A percentile compares a stretch with the other conserved stretches of the same genome.
Evolutionary conservation across 352 stramenopile genomes (phyloP).

Genomic region (Phytophthora hibernalis): DNA sequence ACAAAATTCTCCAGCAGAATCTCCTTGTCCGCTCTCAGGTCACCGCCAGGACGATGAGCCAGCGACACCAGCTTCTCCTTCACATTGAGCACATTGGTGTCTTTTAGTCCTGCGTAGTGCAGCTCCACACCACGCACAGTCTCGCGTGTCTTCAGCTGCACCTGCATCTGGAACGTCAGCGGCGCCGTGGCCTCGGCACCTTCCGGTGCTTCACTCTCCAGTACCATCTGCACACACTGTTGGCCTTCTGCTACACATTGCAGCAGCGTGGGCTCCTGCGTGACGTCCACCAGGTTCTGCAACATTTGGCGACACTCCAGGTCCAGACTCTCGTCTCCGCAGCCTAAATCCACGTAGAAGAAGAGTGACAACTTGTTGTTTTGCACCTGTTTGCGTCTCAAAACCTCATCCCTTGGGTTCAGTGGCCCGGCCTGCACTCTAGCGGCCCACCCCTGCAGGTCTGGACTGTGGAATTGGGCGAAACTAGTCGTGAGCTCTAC

Average conservation of each 20-base stretch:
- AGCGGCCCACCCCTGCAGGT: slow-evolving; percentile 56
- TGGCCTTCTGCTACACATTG: slow-evolving; percentile 26
- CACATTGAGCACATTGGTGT: too few species aligned
- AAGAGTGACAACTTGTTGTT: slow-evolving; percentile 79
- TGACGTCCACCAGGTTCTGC: slow-evolving; percentile 59
- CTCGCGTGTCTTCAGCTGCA: too few species aligned
- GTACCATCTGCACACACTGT: too few species aligned
- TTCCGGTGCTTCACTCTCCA: too few species aligned
- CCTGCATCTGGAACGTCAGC: too few species aligned
- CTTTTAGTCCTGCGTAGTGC: too few species aligned
- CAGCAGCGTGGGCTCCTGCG: slow-evolving; percentile 37
- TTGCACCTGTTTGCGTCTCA: slow-evolving; percentile 42
- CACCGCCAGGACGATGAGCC: too few species aligned
- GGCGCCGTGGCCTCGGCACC: too few species aligned
- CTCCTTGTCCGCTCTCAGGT: too few species aligned
- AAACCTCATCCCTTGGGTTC: slow-evolving; percentile 51
- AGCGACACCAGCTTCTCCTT: too few species aligned
- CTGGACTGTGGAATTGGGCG: slow-evolving; percentile 38
- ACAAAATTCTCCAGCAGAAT: too few species aligned
- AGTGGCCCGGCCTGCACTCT: slow-evolving; percentile 52
- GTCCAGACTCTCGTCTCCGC: slow-evolving; percentile 66
- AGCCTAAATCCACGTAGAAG: slow-evolving; percentile 82
- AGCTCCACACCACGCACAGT: too few species aligned
- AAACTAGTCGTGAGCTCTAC: slow-evolving; percentile 71
- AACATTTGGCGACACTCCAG: slow-evolving; percentile 60